These are phyloP conservation scores for Linnemannia elongata DNA, from an alignment of 192 early-diverging fungal genomes.

Conservation along the genomic window DNA sequence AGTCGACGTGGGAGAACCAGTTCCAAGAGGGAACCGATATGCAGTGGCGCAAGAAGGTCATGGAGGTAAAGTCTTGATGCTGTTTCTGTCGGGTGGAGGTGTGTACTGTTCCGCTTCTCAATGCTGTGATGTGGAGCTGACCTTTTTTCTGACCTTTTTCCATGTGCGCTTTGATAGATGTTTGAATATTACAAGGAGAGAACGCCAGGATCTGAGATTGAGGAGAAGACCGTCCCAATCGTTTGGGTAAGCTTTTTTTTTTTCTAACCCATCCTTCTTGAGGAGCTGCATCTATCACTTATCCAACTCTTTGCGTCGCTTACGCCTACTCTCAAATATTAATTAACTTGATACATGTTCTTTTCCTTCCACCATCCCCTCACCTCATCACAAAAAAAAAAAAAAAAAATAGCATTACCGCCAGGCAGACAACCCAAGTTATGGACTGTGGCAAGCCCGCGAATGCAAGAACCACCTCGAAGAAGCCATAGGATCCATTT, in stretches of 20 bases:
- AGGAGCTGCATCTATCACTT: too few relatives aligned
- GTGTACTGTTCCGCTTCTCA: too few relatives aligned
- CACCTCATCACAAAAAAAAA: too few relatives aligned
- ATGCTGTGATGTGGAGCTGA: neutral
- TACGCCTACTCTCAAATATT: neutral
- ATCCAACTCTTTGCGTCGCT: too few relatives aligned
- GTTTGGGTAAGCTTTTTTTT: constrained; percentile 70
- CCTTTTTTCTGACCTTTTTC: neutral
- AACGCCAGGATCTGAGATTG: constrained; percentile 83
- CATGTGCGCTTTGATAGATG: constrained; percentile 57
- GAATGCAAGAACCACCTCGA: constrained; percentile 90
- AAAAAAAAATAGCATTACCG: constrained; percentile 68
- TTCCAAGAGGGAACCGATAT: constrained; percentile 69
- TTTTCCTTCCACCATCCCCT: neutral
- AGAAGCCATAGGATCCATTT: constrained; percentile 73
- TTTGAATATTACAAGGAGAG: constrained; percentile 88
- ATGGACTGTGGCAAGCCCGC: constrained; percentile 83
- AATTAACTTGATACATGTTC: neutral
- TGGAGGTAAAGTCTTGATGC: constrained; percentile 29
- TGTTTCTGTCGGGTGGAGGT: too few relatives aligned
- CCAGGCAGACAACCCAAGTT: constrained; percentile 67
- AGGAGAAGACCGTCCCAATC: constrained; percentile 78
- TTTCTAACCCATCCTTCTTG: neutral
- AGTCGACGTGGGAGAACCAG: constrained; percentile 74
- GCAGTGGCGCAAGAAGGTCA: constrained; percentile 55